A percentile compares a stretch with the other conserved stretches of the same genome.
Evolutionary conservation across 2,329 filamentous ascomycete genomes (phyloP).

Genomic region (Stagonosporopsis rhizophila): DNA sequence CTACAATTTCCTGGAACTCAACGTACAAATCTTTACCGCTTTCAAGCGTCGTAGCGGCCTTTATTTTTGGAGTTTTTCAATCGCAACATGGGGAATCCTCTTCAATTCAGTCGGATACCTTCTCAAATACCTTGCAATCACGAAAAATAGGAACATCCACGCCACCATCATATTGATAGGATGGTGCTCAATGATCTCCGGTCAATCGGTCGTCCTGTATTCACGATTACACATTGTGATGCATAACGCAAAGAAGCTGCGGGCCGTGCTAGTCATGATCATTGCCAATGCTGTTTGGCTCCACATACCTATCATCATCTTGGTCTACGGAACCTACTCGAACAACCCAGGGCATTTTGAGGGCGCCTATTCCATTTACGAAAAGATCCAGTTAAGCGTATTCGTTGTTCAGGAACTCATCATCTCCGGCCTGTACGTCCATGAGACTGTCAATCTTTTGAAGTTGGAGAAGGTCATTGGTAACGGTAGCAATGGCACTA

Average conservation of each 20-base stretch:
- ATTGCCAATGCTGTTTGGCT: constrained; percentile 60
- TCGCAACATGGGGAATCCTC: constrained; percentile 52
- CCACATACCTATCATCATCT: constrained; percentile 60
- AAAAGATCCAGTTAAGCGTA: constrained; percentile 51
- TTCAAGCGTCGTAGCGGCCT: constrained; percentile 55
- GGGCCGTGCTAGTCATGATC: constrained; percentile 63
- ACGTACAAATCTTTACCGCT: constrained; percentile 53
- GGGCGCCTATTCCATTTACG: constrained; percentile 46
- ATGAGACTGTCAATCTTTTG: constrained; percentile 49
- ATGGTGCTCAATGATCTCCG: constrained; percentile 67
- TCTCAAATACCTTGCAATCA: constrained; percentile 50
- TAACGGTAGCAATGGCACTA: constrained; percentile 23
- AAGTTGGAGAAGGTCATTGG: constrained; percentile 24
- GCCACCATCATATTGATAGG: constrained; percentile 59
- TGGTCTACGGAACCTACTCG: constrained; percentile 60
- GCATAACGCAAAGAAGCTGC: constrained; percentile 55
- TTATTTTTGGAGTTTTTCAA: constrained; percentile 58
- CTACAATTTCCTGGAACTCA: constrained; percentile 53
- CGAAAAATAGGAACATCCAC: constrained; percentile 19
- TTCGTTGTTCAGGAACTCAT: constrained; percentile 49
- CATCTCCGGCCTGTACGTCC: constrained; percentile 57
- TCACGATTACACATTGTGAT: constrained; percentile 67
- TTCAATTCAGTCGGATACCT: constrained; percentile 56
- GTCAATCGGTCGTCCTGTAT: constrained; percentile 66
- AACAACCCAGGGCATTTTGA: constrained; percentile 37